phyloP scores from a whole-genome alignment of 495 filamentous ascomycete species.

The Durotheca rogersii region DNA sequence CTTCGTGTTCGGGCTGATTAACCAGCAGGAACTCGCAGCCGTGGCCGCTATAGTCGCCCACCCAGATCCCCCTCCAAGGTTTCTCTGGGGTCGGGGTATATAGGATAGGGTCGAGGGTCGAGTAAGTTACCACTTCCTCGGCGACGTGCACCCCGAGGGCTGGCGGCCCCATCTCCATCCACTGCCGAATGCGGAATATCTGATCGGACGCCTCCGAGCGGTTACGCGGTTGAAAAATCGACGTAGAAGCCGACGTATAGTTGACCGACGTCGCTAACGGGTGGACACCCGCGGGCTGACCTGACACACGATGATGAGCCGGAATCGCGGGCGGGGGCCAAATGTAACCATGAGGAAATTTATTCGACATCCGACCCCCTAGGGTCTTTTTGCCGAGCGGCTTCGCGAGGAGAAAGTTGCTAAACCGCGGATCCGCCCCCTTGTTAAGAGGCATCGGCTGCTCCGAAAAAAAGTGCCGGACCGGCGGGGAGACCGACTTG shows the following conservation, averaged over 20 bases:
- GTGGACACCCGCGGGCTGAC: conserved; percentile 37
- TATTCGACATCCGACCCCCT: conserved; percentile 10
- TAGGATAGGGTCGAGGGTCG: conserved; percentile 66
- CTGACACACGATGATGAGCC: conserved; percentile 52
- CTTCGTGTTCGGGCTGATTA: conserved; percentile 61
- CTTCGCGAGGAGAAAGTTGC: conserved; percentile 48
- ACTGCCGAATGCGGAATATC: conserved; percentile 72
- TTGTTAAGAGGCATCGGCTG: conserved; percentile 55
- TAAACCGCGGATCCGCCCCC: conserved; percentile 40
- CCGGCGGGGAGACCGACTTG: conserved; percentile 13
- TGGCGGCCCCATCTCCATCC: conserved; percentile 58
- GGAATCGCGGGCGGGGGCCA: conserved; percentile 81
- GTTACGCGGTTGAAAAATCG: conserved; percentile 42
- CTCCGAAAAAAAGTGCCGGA: conserved; percentile 43
- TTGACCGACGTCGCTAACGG: conserved; percentile 27
- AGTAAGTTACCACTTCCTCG: conserved; percentile 72
- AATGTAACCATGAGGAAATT: conserved; percentile 50
- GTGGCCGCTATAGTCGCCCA: conserved; percentile 84
- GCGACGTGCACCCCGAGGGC: conserved; percentile 48
- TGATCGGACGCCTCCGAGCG: conserved; percentile 58
- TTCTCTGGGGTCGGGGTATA: conserved; percentile 79
- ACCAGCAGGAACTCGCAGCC: conserved; percentile 87
- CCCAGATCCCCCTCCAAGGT: conserved; percentile 87
- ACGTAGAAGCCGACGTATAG: conserved; percentile 38
- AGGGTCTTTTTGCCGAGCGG: conserved; percentile 36